Evolutionary conservation across 169 alveolate genomes (phyloP), one percentile per base, ranked within the genome.

Genomic region (Plasmodium adleri): DNA sequence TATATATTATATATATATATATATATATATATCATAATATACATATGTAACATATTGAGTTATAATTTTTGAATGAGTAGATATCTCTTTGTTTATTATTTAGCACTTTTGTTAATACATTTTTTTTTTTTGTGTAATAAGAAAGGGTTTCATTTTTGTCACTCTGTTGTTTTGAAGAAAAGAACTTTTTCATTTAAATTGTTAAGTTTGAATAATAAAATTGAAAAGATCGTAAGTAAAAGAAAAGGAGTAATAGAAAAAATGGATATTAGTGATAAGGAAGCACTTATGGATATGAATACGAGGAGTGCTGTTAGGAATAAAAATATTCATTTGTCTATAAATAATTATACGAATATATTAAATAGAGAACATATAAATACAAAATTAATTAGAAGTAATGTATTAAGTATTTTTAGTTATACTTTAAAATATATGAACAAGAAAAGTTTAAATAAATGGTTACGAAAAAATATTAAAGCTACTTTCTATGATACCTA

Each of bases 341-440:
- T 86, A 45, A 54, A 86, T 67, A 86, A 86, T 60, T 86, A 86
- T 47, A 22, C 75, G 8, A 60, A 58, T 10, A 47, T 49, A 8
- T 28, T 45, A 22, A 70, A 63, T 22, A 87, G 72, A 15, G 62
- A 45, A 6, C 39, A 43, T 12, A 50, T 47, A 0, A 58, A 43
- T 64, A 62, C 88, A 5, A 86, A 70, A 72, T 72, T 72, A 58
- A 54, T 72, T 20, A 50, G 28, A 26, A 72, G 71, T 26, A 70
- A 86, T 52, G 87, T 86, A 24, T 60, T 86, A 52, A 86, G 92
- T 54, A 86, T 86, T 86, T 86, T 86, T 56, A 86, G 92, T 64
- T 86, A 59, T 67, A n/a, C 92, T 9, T 74, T 86, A 26, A 70
- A 72, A 52, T 86, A 86, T 62, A 86, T 86, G 92, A 72, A 86